Conservation (phyloP, 1,284 basidiomycete species). For the Cryptococcus wingfieldii region DNA sequence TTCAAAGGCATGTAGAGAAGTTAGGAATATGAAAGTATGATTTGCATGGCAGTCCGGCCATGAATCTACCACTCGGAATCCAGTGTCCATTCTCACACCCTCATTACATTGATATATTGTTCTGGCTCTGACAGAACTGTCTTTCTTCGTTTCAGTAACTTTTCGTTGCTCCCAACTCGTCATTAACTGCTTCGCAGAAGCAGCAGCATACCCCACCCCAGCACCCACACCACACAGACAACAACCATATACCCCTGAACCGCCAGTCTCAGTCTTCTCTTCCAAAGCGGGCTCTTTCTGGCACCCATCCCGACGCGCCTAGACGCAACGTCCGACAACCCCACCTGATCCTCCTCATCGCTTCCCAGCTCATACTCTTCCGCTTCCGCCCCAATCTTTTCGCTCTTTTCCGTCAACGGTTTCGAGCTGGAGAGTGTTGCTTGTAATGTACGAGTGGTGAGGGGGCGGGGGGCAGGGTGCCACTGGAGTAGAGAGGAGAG, state of each 20-base stretch:
- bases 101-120: neutral
- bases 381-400: neutral
- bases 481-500: conserved; percentile 24
- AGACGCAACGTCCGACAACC: neutral
- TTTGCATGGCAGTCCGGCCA: neutral
- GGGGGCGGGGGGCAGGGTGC: conserved; percentile 14
- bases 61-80: no score
- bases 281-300: conserved; percentile 22
- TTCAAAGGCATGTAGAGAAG: neutral
- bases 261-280: conserved; percentile 5
- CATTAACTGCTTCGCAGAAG: conserved; percentile 13
- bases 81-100: no score
- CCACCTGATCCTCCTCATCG: conserved; percentile 20
- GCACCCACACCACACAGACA: conserved; percentile 7
- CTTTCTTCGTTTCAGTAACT: neutral
- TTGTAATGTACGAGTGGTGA: conserved; percentile 4
- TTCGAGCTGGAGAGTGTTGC: conserved; percentile 6
- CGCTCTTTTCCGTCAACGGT: conserved; percentile 9
- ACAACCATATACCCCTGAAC: conserved; percentile 6
- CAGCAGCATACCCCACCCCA: conserved; percentile 15
- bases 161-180: neutral
- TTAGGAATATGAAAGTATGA: neutral
- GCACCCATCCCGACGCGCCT: conserved; percentile 2
- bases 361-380: conserved; percentile 28
- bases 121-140: neutral